Conservation (phyloP, 768 basidiomycete genomes). For the Agaricus subrufescens region DNA sequence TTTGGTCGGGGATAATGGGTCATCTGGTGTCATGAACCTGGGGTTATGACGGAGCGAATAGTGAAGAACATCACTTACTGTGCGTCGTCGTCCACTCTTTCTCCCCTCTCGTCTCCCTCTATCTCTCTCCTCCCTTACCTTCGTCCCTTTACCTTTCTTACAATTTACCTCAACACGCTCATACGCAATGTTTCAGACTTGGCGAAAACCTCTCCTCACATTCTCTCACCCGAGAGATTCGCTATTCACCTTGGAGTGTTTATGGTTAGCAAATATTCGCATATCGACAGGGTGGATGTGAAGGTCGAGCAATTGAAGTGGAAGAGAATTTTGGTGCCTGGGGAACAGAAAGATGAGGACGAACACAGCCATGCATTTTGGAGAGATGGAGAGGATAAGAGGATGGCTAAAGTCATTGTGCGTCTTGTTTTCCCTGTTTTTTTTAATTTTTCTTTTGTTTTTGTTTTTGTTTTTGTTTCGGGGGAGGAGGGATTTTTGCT, state of each 20-base stretch:
- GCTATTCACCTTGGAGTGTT: slow-evolving; percentile 84
- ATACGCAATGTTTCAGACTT: slow-evolving; percentile 43
- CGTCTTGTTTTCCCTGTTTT: slow-evolving; percentile 13
- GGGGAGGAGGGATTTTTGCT: background rate
- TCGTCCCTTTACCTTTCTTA: no score
- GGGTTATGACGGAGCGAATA: slow-evolving; percentile 18
- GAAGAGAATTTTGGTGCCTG: slow-evolving; percentile 64
- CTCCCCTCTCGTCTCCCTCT: background rate
- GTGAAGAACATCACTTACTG: slow-evolving; percentile 71
- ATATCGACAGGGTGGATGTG: slow-evolving; percentile 66
- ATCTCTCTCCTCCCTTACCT: background rate
- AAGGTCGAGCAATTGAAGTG: slow-evolving; percentile 80
- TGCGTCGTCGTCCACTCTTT: slow-evolving; percentile 14
- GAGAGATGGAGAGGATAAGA: slow-evolving; percentile 89
- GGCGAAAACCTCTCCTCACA: slow-evolving; percentile 86
- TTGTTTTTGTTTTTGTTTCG: slow-evolving; percentile 9
- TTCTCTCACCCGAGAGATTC: slow-evolving; percentile 80
- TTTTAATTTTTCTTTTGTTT: slow-evolving; percentile 3
- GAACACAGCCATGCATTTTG: slow-evolving; percentile 78
- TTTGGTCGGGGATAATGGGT: background rate
- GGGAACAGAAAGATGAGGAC: slow-evolving; percentile 21
- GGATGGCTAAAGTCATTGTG: slow-evolving; percentile 57
- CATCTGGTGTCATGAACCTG: no score
- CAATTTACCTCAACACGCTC: background rate
- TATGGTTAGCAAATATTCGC: slow-evolving; percentile 75